Evolutionary conservation across 2,329 filamentous ascomycete genomes (phyloP), one percentile per base, ranked within the genome.

Genomic region (Hymenoscyphus salicellus): DNA sequence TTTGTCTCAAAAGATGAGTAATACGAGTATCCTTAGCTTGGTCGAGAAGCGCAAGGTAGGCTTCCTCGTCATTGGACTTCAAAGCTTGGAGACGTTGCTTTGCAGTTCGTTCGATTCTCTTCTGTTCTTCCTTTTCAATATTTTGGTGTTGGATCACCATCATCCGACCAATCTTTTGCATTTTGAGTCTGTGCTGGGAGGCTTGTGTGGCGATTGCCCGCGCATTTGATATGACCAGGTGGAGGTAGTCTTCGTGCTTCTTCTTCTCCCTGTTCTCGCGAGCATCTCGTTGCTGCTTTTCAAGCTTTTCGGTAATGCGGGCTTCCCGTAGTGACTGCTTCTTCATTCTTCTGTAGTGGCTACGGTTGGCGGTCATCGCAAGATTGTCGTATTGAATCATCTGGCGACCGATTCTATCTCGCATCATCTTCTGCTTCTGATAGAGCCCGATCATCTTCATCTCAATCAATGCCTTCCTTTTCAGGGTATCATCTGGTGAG

Each of bases 21-120:
- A 99, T 99, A 88, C 95, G 94, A 46, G 94, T 98, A 82, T 99
- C 95, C 83, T 99, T 99, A 74, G 95, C 95, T 79, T 99, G 94
- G 75, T 96, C 95, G 73, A 99, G 89, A 75, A 99, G 84, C 79
- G 97, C 97, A 79, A 99, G 86, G 77, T 99, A 99, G 0, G 95
- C 96, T 80, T 98, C 95, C 81, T 99, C 95, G 78, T 99, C 95
- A 87, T 99, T 96, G 73, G 95, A 94, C 81, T 97, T 98, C 77
- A 99, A 85, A 67, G 95, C 95, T 79, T 98, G 94, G 70, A 99
- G 88, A 97, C 95, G 95, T 79, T 99, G 95, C 83, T 99, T 99
- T 69, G 95, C 95, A 10, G 94, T 99, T 69, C 95, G 87, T 81
- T 99, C 95, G 70, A 99, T 91, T 68, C 95, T 91, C 82, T 97